Base-by-base conservation (phyloP, 257 asterid species). In the Ocimum tenuiflorum region DNA sequence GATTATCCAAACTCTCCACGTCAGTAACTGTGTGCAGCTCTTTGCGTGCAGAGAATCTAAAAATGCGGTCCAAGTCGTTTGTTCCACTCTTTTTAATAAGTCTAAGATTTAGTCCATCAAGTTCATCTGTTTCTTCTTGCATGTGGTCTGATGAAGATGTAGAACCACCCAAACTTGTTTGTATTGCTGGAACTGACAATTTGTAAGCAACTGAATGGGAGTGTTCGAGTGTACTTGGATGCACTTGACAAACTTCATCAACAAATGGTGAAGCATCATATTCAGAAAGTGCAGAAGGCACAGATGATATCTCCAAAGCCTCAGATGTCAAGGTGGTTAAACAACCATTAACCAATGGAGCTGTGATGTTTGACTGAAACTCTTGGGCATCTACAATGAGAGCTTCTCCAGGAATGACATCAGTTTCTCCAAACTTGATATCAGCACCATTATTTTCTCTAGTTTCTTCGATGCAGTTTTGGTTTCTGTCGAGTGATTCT, bases 11-110 rank as follows among this genome's bases (percentile, higher is more conserved):
- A 68, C 74, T 79, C 71, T 72, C 84, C 61, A 75, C 71, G 67
- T 70, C 89, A 63, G 78, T 78, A 71, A 88, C 86, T 67, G 86
- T 81, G 76, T 87, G 75, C 63, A 86, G 88, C 49, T 80, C 96
- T 82, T 71, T 71, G 27, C 89, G 91, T 8, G 64, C 68, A 64
- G 82, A 73, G 17, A 77, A 76, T 50, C 83, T 63, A 70, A 74
- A 78, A 71, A 74, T 62, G 63, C 63, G 72, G 63, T 64, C 73
- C 61, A 63, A 72, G 80, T 68, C 54, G 63, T 38, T 73, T 41
- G 31, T 52, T 52, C 72, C 76, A 58, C 53, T 60, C 64, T 74
- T 81, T 67, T 67, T 67, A 2, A 75, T 51, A 55, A 61, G 74
- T 67, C 79, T 81, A 73, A 62, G 47, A 42, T 70, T 74, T 57